Evolutionary conservation across 139 green algal genomes (phyloP), one percentile per base, ranked within the genome.

Genomic region (Dunaliella primolecta): DNA sequence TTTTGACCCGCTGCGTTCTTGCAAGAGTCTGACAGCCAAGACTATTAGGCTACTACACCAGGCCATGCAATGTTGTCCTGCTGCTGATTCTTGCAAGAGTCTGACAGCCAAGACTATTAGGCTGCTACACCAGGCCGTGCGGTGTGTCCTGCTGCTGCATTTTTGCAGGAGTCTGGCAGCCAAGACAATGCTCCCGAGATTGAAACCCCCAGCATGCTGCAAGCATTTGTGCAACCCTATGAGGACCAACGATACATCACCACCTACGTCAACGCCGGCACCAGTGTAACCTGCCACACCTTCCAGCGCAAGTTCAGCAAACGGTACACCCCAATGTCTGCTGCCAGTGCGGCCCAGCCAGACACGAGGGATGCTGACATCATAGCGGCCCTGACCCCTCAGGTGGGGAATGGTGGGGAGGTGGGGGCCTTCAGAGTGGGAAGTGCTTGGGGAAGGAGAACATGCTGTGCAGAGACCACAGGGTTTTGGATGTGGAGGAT

Each of bases 301-400:
- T 92, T 93, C 82, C 92, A 94, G 78, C 90, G 90, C 78, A 90
- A 88, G 55, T 94, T 89, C 87, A 91, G 86, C 86, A 78, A 81
- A 21, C 86, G 92, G 20, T 94, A 94, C 80, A 83, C 88, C 0
- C 64, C 82, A 46, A 84, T 84, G 80, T 84, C 80, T 3, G 80
- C 80, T 0, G 80, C 80, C 30, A 56, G 38, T 2, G 80, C 80
- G 2, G 80, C 55, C 1, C 78, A 83, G 78, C 25, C 38, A 25
- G 82, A 81, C 25, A 30, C 31, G 31, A 36, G 75, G 2, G 82
- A 86, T 55, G 82, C 82, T 31, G 82, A 81, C 74, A 86, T 81
- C 81, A 85, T 85, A 36, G 30, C 30, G 72, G 72, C 72, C 29
- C 3, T 33, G 29, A 78, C 15, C 21, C 72, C 29, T 20, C 15